Conservation (phyloP, 768 basidiomycete genomes). For the Boletus pseudo-olivaceus region DNA sequence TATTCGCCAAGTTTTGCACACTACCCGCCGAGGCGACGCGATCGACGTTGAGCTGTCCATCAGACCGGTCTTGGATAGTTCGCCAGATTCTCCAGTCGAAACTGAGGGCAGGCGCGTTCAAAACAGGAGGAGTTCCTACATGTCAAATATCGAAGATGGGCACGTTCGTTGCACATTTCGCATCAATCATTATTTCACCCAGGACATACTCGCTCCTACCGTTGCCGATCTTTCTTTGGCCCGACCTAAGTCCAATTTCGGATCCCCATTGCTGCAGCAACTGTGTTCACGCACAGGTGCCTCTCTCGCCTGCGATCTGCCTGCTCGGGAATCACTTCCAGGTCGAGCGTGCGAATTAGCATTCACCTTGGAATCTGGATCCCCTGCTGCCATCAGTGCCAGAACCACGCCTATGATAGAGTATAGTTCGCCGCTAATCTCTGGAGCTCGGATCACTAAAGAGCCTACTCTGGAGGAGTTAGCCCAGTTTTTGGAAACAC, state of each 20-base stretch:
- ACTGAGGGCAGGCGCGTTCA: constrained; percentile 20
- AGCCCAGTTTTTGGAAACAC: constrained; percentile 69
- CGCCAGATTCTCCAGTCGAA: constrained; percentile 24
- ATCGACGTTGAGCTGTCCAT: constrained; percentile 82
- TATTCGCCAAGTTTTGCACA: constrained; percentile 74
- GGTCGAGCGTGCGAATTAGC: constrained; percentile 66
- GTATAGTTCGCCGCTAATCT: constrained; percentile 46
- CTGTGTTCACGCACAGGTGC: constrained; percentile 61
- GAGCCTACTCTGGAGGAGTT: constrained; percentile 85
- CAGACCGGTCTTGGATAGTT: constrained; percentile 28
- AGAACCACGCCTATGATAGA: constrained; percentile 40
- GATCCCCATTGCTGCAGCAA: constrained; percentile 53
- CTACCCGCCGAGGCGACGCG: constrained; percentile 70
- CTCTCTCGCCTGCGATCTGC: constrained; percentile 35
- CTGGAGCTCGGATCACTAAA: constrained; percentile 47
- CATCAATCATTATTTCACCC: constrained; percentile 47
- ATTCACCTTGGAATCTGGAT: constrained; percentile 60
- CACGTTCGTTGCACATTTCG: constrained; percentile 57
- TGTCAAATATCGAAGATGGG: constrained; percentile 28
- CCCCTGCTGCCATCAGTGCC: constrained; percentile 40
- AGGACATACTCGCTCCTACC: constrained; percentile 10
- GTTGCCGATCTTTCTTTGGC: constrained; percentile 6
- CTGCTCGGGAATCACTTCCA: constrained; percentile 37
- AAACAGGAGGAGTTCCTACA: constrained; percentile 25
- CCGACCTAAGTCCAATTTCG: constrained; percentile 41